Percentiles rank a stretch among this genome's conserved stretches.
Conservation (phyloP, 805 yeast genomes). For the Middelhovenomyces tepae region DNA sequence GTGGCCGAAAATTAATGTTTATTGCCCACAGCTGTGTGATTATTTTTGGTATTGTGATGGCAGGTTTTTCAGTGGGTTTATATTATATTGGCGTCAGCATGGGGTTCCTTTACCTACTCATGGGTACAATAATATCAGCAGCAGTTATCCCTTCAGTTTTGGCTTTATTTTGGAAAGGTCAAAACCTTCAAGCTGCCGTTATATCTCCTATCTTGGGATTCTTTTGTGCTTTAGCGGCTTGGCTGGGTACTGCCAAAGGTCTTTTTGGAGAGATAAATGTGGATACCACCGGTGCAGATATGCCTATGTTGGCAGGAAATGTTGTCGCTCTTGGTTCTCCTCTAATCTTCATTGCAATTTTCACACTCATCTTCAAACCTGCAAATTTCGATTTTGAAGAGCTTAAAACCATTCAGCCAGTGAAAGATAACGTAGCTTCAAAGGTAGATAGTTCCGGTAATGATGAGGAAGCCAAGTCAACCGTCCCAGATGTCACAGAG, state of each 20-base stretch:
- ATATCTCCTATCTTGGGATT: slow-evolving; percentile 75
- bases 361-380: slow-evolving; percentile 56
- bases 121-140: slow-evolving; percentile 84
- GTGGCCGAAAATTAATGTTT: slow-evolving; percentile 60
- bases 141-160: slow-evolving; percentile 74
- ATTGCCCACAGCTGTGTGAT: slow-evolving; percentile 63
- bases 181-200: slow-evolving; percentile 61
- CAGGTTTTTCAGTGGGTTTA: slow-evolving; percentile 75
- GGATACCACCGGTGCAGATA: slow-evolving; percentile 66
- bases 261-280: slow-evolving; percentile 43
- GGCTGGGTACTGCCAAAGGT: slow-evolving; percentile 38
- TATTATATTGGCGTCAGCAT: slow-evolving; percentile 73
- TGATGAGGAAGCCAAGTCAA: slow-evolving; percentile 10
- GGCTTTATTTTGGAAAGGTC: slow-evolving; percentile 56
- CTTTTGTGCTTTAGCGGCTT: slow-evolving; percentile 58
- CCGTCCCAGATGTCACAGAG: slow-evolving; percentile 33
- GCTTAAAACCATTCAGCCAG: slow-evolving; percentile 52
- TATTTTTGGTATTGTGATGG: slow-evolving; percentile 54
- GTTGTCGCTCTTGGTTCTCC: slow-evolving; percentile 76
- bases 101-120: slow-evolving; percentile 80
- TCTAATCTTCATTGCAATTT: slow-evolving; percentile 50
- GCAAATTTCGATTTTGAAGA: slow-evolving; percentile 68
- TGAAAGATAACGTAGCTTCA: slow-evolving; percentile 56
- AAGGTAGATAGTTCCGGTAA: slow-evolving; percentile 29
- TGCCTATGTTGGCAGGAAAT: slow-evolving; percentile 86